Conservation (phyloP, 352 stramenopile genomes). For the Pythium pectinolyticum region DNA sequence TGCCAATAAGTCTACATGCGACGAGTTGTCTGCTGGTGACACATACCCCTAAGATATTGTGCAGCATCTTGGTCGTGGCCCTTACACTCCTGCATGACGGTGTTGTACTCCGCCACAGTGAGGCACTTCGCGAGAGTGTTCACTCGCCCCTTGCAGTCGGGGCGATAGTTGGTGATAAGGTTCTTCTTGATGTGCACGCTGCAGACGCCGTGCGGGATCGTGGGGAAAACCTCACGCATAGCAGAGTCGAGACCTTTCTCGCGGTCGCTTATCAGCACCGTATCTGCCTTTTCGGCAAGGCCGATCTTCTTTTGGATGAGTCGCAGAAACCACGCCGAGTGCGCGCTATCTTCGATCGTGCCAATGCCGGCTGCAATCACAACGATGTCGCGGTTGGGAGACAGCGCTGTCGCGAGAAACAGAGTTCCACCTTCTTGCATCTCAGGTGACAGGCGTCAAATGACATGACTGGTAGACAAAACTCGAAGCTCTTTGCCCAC, state of each 20-base stretch:
- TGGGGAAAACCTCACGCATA: neutral
- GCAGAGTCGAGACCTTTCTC: neutral
- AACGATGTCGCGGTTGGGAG: neutral
- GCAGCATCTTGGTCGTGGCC: neutral
- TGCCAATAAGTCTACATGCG: neutral
- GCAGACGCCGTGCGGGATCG: neutral
- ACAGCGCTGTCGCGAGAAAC: neutral
- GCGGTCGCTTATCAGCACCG: neutral
- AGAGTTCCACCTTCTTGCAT: neutral
- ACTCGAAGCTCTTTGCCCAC: neutral
- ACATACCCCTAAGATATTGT: neutral
- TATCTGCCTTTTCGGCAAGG: neutral
- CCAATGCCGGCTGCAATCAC: neutral
- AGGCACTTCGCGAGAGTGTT: neutral
- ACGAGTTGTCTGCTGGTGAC: neutral
- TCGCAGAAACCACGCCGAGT: neutral
- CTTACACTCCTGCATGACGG: neutral
- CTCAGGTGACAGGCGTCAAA: constrained; percentile 1
- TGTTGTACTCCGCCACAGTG: neutral
- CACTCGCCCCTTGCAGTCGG: neutral
- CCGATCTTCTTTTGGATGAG: too few relatives aligned
- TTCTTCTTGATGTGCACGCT: constrained; percentile 12
- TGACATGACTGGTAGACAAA: neutral
- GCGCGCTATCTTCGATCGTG: neutral
- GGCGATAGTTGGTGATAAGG: neutral